Evolutionary conservation across 805 yeast genomes (phyloP), one percentile per base, ranked within the genome.

Genomic region (Metschnikowia amazonensis): DNA sequence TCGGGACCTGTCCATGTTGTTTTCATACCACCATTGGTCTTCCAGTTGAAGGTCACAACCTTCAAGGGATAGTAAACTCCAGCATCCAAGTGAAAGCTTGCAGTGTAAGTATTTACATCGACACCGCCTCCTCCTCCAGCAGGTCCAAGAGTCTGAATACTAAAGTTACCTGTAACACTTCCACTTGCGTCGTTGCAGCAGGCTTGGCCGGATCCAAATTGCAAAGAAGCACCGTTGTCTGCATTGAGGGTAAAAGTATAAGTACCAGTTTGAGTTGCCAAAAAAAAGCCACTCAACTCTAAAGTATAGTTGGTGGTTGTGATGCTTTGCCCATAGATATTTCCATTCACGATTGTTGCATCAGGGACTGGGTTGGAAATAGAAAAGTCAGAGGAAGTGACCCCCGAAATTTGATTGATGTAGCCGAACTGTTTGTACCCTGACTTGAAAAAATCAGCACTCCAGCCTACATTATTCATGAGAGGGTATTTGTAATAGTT

Each of bases 181-280:
- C 50, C 49, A 9, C 49, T 41, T 2, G 52, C 53, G 23, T 50
- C 54, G 32, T 46, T 30, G 32, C 56, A 52, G 31, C 56, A 52
- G 1, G 46, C 23, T 21, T 36, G 46, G 13, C 50, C 52, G 2
- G 50, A 33, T 9, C 56, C 52, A 27, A 52, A 44, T 16, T 48
- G 51, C 44, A 52, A 43, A 5, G 54, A 37, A 0, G 54, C 56
- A 35, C 56, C 56, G 31, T 52, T 48, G 35, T 52, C 56, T 7
- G 56, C 54, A 3, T 28, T 36, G 20, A 52, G 43, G 11, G 24
- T 43, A 37, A 52, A 46, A 10, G 48, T 50, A 43, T 45, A 52
- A 5, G 32, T 31, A 13, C 56, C 56, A 4, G 52, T 10, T 2
- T 20, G 6, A 7, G 47, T 44, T 9, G 56, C 54, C 17, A 18